phyloP scores from a whole-genome alignment of 2,329 filamentous ascomycete genomes.

The Sporothrix pseudoabietina region DNA sequence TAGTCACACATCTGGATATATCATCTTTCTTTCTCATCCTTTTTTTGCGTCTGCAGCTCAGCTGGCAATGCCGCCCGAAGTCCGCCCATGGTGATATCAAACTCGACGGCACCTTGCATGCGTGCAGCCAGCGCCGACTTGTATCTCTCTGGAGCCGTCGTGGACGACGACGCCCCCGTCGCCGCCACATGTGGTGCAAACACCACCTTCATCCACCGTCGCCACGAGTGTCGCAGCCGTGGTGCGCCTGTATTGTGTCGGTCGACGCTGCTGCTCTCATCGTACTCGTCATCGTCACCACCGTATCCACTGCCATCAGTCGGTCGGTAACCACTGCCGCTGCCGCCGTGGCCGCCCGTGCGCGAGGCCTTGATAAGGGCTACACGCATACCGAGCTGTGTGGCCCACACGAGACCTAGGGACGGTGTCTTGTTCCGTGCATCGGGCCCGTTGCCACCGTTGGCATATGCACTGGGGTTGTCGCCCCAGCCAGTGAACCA shows the following conservation, averaged over 20 bases:
- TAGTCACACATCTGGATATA: neutral
- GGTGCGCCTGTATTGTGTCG: conserved; percentile 43
- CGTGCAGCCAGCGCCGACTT: conserved; percentile 14
- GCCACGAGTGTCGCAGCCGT: conserved; percentile 51
- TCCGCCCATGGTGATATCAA: conserved; percentile 73
- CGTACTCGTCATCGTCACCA: conserved; percentile 29
- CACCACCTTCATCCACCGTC: conserved; percentile 82
- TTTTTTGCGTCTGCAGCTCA: neutral
- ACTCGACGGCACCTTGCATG: conserved; percentile 60
- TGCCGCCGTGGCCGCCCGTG: conserved; percentile 44
- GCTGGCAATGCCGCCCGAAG: conserved; percentile 41
- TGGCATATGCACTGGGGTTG: conserved; percentile 51
- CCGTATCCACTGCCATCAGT: conserved; percentile 37
- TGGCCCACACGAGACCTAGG: conserved; percentile 86
- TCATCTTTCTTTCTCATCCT: neutral
- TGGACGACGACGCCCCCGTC: conserved; percentile 47
- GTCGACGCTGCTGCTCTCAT: conserved; percentile 42
- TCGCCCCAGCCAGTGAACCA: conserved; percentile 98
- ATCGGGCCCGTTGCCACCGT: conserved; percentile 37
- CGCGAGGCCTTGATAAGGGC: conserved; percentile 72
- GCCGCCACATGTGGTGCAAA: conserved; percentile 76
- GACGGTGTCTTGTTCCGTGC: conserved; percentile 76
- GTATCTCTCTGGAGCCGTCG: conserved; percentile 33
- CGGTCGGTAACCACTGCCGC: conserved; percentile 42
- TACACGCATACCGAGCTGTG: conserved; percentile 81